Base-by-base conservation (phyloP, 73 alveolate genomes). In the Uronychia setigera region DNA sequence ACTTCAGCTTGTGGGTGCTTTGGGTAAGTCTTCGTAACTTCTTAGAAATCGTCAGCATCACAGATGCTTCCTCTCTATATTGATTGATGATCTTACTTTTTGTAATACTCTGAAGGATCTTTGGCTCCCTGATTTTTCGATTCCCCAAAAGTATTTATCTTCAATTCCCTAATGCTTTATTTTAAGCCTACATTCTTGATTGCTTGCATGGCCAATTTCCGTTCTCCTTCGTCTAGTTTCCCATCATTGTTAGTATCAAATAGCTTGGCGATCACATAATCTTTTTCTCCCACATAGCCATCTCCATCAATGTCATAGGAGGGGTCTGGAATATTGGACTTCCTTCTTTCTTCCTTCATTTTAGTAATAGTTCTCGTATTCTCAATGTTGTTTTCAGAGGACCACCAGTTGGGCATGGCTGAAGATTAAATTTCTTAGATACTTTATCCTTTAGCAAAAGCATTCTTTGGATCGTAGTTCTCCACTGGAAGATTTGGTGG, bases 121-220 rank as follows among this genome's bases (percentile, higher is more conserved):
- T 28, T 84, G 81, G 29, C 97, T 96, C 0, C 99, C 99, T 81
- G 91, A 75, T 57, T 90, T 76, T 76, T 95, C 98, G 1, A 95
- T 82, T 32, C 98, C 98, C 98, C 98, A 95, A 30, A 95, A 88
- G 82, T 84, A 96, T 80, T 96, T 79, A 75, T 91, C 90, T 80
- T 92, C 97, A 67, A 94, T 83, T 33, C 96, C 96, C 60, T 67
- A 46, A 19, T 1, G 32, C 1, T 13, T 67, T 13, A 13, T 1
- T 13, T 1, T 13, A 5, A 1, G n/a, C 67, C 19, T 46, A 46
- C 67, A 19, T 19, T 46, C 19, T 46, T 46, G 67, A 46, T 46
- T 5, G 67, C 67, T 46, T 46, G 5, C 67, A 46, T 46, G 19
- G 67, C 67, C 19, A 46, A 19, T 11, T 5, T 19, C 67, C 29